Evolutionary conservation across 768 basidiomycete species (phyloP), one percentile per base, ranked within the genome.

Genomic region (Kwoniella mangroviensis): DNA sequence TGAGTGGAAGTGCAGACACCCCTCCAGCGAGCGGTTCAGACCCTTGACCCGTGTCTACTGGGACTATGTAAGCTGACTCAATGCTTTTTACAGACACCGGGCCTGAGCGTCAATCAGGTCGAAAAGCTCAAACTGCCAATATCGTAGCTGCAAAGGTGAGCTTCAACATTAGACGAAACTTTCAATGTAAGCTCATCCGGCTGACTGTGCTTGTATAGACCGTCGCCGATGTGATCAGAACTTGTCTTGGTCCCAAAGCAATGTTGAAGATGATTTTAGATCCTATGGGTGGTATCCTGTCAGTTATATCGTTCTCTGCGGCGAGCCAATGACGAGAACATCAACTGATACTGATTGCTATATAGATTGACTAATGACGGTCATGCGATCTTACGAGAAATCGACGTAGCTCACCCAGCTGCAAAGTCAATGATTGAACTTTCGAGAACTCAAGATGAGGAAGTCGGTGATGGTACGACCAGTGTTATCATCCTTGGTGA

Each of bases 191-290:
- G 19, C 19, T 54, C 22, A 54, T 54, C 9, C n/a, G 4, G 9
- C 13, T 45, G 6, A 19, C 7, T 41, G 57, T 13, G 17, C 21
- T 58, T 22, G 6, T 34, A 15, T 68, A 95, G 94, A 97, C 94
- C 10, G 94, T 98, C 0, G 94, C 96, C 72, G 97, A 98, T 87
- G 95, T 99, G 4, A 98, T 98, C 77, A 85, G 96, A 71, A 98
- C 96, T 72, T 98, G 97, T 88, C 84, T 98, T 43, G 97, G 95
- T 1, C 96, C 96, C 0, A 96, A 97, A 80, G 90, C 97, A 52
- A 98, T 98, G 97, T 86, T 98, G 63, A 99, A 98, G 87, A 98
- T 99, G 97, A 97, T 98, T 76, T 85, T 98, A 54, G 96, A 98
- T 71, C 95, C 95, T 1, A 98, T 99, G 97, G 97, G 97, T 63